Evolutionary conservation across 148 eudicot species (phyloP).

Genomic region (Nepenthes mirabilis): DNA sequence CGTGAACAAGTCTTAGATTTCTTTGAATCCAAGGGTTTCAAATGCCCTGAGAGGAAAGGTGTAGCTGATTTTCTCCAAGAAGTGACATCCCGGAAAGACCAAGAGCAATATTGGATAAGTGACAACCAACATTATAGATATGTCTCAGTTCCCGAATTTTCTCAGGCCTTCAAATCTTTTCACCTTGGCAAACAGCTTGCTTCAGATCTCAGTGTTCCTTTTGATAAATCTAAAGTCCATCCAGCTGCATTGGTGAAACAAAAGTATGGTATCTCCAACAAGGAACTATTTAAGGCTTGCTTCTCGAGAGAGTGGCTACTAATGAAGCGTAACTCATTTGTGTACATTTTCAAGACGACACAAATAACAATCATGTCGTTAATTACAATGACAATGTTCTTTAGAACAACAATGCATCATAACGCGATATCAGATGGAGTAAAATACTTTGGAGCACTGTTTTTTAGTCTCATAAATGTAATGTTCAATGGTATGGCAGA

Average conservation of each 20-base stretch:
- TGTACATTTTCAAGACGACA: conserved; percentile 54
- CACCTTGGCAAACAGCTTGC: conserved; percentile 31
- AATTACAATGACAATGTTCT: conserved; percentile 41
- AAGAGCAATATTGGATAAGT: conserved; percentile 60
- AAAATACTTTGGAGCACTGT: conserved; percentile 52
- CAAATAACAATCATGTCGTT: conserved; percentile 66
- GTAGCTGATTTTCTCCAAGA: conserved; percentile 85
- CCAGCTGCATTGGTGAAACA: conserved; percentile 50
- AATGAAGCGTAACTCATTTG: conserved; percentile 50
- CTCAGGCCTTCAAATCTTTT: conserved; percentile 38
- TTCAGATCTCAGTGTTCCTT: conserved; percentile 39
- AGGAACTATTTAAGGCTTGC: conserved; percentile 52
- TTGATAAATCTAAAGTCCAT: conserved; percentile 45
- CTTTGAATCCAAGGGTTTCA: conserved; percentile 55
- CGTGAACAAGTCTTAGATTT: conserved; percentile 46
- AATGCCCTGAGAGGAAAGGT: conserved; percentile 70
- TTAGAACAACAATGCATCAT: conserved; percentile 55
- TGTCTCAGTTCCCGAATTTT: conserved; percentile 38
- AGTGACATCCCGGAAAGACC: conserved; percentile 73
- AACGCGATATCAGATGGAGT: conserved; percentile 35
- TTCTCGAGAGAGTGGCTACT: conserved; percentile 69
- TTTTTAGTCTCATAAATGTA: conserved; percentile 49
- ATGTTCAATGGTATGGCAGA: conserved; percentile 71
- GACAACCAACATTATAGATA: conserved; percentile 31
- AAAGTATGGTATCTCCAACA: conserved; percentile 48